phyloP scores from a whole-genome alignment of 805 yeast genomes.

The Saccharomyces jurei region DNA sequence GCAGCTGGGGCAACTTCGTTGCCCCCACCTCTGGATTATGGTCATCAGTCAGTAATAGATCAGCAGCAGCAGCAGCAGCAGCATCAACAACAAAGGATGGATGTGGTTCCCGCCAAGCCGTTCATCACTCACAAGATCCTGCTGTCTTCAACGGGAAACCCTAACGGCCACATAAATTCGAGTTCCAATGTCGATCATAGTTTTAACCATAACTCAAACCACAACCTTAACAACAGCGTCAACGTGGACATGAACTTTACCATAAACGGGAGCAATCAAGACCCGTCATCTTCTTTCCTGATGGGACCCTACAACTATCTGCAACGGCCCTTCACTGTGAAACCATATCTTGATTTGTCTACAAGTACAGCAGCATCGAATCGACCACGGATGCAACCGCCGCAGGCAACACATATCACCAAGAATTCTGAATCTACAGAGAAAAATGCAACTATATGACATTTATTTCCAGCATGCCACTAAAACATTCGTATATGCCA shows the following conservation, averaged over 20 bases:
- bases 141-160: not conserved
- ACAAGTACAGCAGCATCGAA: not conserved
- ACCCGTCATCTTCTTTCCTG: not conserved
- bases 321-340: not conserved
- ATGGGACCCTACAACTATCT: not conserved
- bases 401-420: not conserved
- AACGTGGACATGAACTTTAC: not conserved
- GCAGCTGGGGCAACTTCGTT: not conserved
- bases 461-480: not conserved
- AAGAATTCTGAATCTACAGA: not conserved
- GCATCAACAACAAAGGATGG: constrained; percentile 8
- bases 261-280: not conserved
- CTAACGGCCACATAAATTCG: not conserved
- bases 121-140: constrained; percentile 4
- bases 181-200: not conserved
- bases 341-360: not conserved
- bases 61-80: not conserved
- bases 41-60: not conserved
- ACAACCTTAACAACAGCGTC: not conserved
- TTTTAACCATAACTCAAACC: not conserved
- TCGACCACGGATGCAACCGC: not conserved
- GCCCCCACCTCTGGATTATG: not conserved
- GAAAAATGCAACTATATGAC: not conserved
- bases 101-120: constrained; percentile 5
- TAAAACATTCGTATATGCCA: not conserved